Evolutionary conservation across 2,329 filamentous ascomycete genomes (phyloP), one percentile per base, ranked within the genome.

Genomic region (Fusarium buharicum): DNA sequence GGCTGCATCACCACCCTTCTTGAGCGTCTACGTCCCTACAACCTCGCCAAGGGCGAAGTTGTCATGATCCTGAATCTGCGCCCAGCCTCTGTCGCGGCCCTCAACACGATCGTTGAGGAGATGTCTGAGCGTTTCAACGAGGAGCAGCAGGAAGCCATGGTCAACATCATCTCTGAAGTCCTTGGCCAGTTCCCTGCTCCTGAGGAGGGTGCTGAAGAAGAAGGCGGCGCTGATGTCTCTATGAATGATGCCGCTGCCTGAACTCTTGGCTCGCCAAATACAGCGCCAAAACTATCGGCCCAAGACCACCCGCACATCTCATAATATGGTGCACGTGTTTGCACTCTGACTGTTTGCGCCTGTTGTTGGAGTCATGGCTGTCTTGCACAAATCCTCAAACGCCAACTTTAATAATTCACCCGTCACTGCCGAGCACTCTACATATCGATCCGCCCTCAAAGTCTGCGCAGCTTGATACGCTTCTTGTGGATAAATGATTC

Each of bases 41-140:
- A 85, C 40, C 80, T 90, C 51, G 84, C 85, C 75, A 90, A 90
- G 77, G 86, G 86, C 50, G 88, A 90, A 74, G 76, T 88, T 50
- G 77, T 90, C 70, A 89, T 89, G 84, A 83, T 90, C 43, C 73
- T 90, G 66, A 90, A 91, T 71, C 76, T 89, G 38, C 82, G 88
- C 11, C 88, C 88, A 0, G 79, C 80, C 18, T 84, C 80, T 24
- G 77, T 81, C 27, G 82, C 83, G 4, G 81, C 83, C 40, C 78
- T 91, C 64, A 87, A 87, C 68, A 84, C 84, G 14, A 79, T 89
- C 45, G 78, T 91, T 30, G 87, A 91, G 73, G 86, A 90, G 63
- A 84, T 89, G 78, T 80, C 84, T 53, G 78, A 81, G 31, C 82
- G 88, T 8, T 88, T 89, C 70, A 78, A 73, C 40, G 82, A 84